Evolutionary conservation across 169 alveolate species (phyloP), one percentile per base, ranked within the genome.

Genomic region (Pseudocohnilembus persalinus): DNA sequence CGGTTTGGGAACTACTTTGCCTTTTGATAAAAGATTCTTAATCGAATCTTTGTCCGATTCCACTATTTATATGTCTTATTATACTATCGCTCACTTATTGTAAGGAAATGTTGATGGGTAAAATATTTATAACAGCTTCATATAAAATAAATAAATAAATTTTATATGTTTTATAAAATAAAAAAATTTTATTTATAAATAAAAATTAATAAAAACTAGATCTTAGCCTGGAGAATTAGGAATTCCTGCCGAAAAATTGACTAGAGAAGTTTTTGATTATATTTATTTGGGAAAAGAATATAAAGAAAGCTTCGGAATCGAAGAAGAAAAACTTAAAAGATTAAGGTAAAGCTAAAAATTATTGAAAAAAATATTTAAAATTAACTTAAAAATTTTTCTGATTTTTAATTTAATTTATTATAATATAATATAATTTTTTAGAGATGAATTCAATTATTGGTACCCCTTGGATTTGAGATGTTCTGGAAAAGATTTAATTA

Each of bases 31-130:
- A 75, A 73, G 94, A 90, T 91, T 83, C 90, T 89, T 99, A 77
- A 99, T 99, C 63, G 99, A 99, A 88, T 97, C 99, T 49, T 96
- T 99, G 29, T 97, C 99, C 26, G 99, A 99, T 91, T 98, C 99
- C 24, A 99, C 99, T 29, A 98, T 99, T 77, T 99, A 99, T 89
- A 98, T 99, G 99, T 99, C 99, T 30, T 99, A 98, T 93, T 99
- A 99, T 94, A 98, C 99, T 72, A 95, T 99, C 63, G 98, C 99
- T 25, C 99, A 99, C 91, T 97, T 95, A 80, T 93, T 99, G 64
- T 99, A 99, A 93, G 98, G 98, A 30, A 97, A 89, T 83, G 88
- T 97, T 1, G 95, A 95, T 88, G 99, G 99, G 68, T 49, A 49
- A 49, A 11, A 49, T n/a, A n/a, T n/a, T n/a, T n/a, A n/a, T n/a